Base-by-base conservation (phyloP, 129 eudicot genomes). In the Flaveria brownii region DNA sequence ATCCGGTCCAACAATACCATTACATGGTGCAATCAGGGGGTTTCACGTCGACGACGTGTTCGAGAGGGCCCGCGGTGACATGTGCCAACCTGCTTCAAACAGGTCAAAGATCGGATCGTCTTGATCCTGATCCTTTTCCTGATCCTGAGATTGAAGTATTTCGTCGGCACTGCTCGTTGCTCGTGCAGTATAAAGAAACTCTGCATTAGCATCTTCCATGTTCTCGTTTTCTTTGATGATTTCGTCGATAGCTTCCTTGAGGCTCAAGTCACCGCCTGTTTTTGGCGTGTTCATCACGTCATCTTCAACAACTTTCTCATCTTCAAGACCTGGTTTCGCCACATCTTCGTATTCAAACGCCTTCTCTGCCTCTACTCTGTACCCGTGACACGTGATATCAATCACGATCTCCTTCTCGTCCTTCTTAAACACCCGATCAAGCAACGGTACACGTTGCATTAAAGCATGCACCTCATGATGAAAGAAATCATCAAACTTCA, bases 401-500 rank as follows among this genome's bases (percentile, higher is more conserved):
- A 88, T 70, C 63, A 18, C 62, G 13, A 88, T 86, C 52, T 85
- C 88, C 78, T 81, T 91, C 45, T 88, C 89, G n/a, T 76, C 84
- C 51, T 87, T 72, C 80, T 80, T 82, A 4, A 82, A 68, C 25
- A 88, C 50, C 75, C 89, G 80, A 51, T 81, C 88, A 50, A 87
- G 75, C 57, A 85, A 73, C 0, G 90, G 86, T 25, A 80, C 52
- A 13, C 72, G 78, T 61, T 86, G 89, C 49, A 88, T 33, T 13
- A 81, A 50, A 11, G 8, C 25, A 1, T 87, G 90, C 8, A 83
- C 63, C 18, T 78, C 74, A 4, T 67, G 75, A 77, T 72, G 80
- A 36, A 79, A 49, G 7, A 69, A 62, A 25, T 83, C 85, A 16
- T 90, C 91, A 43, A 88, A 6, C 49, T 78, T 82, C 61, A 67